These are phyloP conservation scores for Trichoderma asperelloides DNA, from an alignment of 495 filamentous ascomycete species.

Conservation along the genomic window DNA sequence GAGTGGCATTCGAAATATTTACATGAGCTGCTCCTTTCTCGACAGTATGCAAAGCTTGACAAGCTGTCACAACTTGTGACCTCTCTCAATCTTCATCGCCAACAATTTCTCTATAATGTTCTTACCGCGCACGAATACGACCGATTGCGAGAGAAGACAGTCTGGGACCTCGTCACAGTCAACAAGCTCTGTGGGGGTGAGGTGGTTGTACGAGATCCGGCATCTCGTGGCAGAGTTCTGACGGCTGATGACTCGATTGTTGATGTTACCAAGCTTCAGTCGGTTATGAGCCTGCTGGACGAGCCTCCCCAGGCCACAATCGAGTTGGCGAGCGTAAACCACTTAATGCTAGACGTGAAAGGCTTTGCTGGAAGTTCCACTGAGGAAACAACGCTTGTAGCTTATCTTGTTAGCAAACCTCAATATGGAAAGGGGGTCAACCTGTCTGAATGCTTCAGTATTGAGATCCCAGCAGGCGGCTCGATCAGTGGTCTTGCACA, in stretches of 20 bases:
- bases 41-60: slow-evolving; percentile 72
- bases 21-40: slow-evolving; percentile 79
- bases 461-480: slow-evolving; percentile 70
- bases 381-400: slow-evolving; percentile 62
- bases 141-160: slow-evolving; percentile 67
- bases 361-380: slow-evolving; percentile 63
- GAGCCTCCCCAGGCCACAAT: slow-evolving; percentile 55
- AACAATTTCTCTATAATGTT: slow-evolving; percentile 88
- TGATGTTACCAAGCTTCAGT: slow-evolving; percentile 83
- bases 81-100: slow-evolving; percentile 68
- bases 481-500: slow-evolving; percentile 50
- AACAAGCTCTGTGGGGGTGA: slow-evolving; percentile 90
- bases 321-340: slow-evolving; percentile 69
- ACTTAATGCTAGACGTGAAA: slow-evolving; percentile 77
- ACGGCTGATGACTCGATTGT: slow-evolving; percentile 90
- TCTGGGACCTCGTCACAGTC: slow-evolving; percentile 88
- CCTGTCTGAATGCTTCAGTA: slow-evolving; percentile 71
- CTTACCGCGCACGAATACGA: slow-evolving; percentile 77
- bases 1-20: slow-evolving; percentile 98
- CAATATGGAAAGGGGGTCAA: slow-evolving; percentile 51
- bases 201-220: slow-evolving; percentile 86
- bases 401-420: slow-evolving; percentile 68
- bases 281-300: slow-evolving; percentile 89
- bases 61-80: slow-evolving; percentile 70
- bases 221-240: slow-evolving; percentile 70